Evolutionary conservation across 2,329 filamentous ascomycete genomes (phyloP), one percentile per base, ranked within the genome.

Genomic region (Dichotomopilus funicola): DNA sequence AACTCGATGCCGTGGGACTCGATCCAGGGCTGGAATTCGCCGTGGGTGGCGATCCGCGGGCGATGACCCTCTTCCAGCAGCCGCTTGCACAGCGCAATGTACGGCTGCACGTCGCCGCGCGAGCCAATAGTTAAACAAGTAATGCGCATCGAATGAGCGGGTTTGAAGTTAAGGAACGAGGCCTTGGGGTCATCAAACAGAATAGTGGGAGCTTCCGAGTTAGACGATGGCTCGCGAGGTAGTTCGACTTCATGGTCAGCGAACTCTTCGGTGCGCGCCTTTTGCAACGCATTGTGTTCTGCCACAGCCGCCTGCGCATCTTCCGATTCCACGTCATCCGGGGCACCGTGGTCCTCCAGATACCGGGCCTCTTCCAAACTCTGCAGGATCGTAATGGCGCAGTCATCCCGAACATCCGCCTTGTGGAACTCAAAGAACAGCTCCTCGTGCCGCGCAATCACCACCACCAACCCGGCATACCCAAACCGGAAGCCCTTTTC

Each of bases 61-160:
- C 80, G 83, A 70, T 99, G 94, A 0, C 94, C 94, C 63, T 99
- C 91, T 0, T 86, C 88, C 43, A 95, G 71, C 1, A 99, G 75
- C 0, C 89, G 90, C 67, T 96, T 96, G 74, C 94, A 96, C 1
- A 99, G 77, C 0, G 94, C 91, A 68, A 99, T 97, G 68, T 97
- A 99, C 0, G 94, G 94, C 69, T 99, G 94, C 4, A 99, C 92
- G 68, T 99, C 94, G 31, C 94, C 94, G 57, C 94, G 82, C 10
- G 92, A 96, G 12, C 94, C 94, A 60, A 99, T 99, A 0, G 94
- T 99, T 40, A 99, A 75, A 68, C 94, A 99, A 1, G 92, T 96
- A 57, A 99, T 88, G 19, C 79, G 85, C 68, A 99, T 75, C 2
- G 91, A 77, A 63, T 89, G 79, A 1, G 83, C 73, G 0, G 94